A percentile compares a stretch with the other conserved stretches of the same genome.
These are phyloP conservation scores for Eutrema heterophyllum DNA, from an alignment of 345 rosid genomes.

Conservation along the genomic window DNA sequence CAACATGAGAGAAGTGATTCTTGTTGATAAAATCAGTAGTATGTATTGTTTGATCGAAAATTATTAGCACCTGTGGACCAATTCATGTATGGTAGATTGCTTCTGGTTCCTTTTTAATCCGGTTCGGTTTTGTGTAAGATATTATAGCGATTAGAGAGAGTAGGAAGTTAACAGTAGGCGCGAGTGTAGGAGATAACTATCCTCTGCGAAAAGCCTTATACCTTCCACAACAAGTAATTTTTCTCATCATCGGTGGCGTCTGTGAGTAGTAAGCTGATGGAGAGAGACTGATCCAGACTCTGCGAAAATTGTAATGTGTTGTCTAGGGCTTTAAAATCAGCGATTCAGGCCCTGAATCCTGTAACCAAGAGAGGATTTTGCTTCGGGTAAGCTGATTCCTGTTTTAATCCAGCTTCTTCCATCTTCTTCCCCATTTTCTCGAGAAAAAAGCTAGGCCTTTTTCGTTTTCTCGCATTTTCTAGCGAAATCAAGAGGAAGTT, in stretches of 20 bases:
- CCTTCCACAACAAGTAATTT: constrained; percentile 20
- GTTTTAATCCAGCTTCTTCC: not conserved
- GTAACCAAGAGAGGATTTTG: not conserved
- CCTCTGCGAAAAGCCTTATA: not conserved
- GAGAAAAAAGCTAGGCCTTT: not conserved
- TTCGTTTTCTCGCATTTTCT: not conserved
- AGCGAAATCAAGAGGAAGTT: not conserved
- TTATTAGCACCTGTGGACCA: not conserved
- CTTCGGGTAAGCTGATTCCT: constrained; percentile 11
- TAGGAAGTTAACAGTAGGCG: not conserved
- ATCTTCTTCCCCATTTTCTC: not conserved
- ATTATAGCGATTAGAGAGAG: not conserved
- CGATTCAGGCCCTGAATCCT: no score
- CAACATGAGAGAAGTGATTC: not conserved
- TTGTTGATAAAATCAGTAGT: constrained; percentile 10
- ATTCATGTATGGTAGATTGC: not conserved
- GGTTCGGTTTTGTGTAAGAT: not conserved
- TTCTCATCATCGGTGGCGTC: not conserved
- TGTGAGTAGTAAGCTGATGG: not conserved
- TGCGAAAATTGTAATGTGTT: not conserved
- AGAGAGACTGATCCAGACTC: constrained; percentile 8
- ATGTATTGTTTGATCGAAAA: not conserved
- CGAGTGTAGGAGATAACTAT: constrained; percentile 7
- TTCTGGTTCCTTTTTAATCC: not conserved
- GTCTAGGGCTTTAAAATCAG: not conserved